Percentiles rank a stretch among this genome's conserved stretches.
These are phyloP conservation scores for Neoboletus brunneissimus DNA, from an alignment of 768 basidiomycete genomes.

Conservation along the genomic window DNA sequence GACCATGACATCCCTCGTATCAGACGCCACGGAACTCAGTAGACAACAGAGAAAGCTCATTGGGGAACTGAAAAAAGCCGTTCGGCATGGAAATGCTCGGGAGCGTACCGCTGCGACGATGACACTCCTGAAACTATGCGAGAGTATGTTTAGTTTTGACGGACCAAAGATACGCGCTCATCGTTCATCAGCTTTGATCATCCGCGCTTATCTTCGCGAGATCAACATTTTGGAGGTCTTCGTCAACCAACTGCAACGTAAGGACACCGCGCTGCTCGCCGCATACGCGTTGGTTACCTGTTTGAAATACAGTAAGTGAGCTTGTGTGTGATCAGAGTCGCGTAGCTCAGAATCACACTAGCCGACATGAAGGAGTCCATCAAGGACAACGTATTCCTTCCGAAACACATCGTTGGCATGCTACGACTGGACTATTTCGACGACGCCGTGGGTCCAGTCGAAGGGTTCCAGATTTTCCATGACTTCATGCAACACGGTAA, in stretches of 20 bases:
- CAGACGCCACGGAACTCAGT: conserved; percentile 6
- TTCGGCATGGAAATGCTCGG: not conserved
- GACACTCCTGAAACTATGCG: conserved; percentile 20
- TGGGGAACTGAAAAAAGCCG: conserved; percentile 3
- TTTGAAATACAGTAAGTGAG: conserved; percentile 15
- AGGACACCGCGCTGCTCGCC: conserved; percentile 18
- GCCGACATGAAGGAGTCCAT: conserved; percentile 15
- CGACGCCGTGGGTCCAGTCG: conserved; percentile 21
- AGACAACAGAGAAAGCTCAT: conserved; percentile 11
- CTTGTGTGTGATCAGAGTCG: not conserved
- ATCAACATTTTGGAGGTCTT: conserved; percentile 9
- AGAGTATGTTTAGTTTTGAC: conserved; percentile 8
- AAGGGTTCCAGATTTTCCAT: conserved; percentile 25
- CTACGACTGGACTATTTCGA: conserved; percentile 24
- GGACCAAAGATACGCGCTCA: not conserved
- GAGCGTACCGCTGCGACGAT: conserved; percentile 26
- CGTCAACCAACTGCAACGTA: conserved; percentile 14
- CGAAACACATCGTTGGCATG: conserved; percentile 23
- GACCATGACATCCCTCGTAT: not conserved
- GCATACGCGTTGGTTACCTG: conserved; percentile 21
- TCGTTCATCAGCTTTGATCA: not conserved
- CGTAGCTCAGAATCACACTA: not conserved
- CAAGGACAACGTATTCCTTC: conserved; percentile 5
- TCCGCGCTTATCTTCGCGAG: conserved; percentile 11
- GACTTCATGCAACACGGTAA: conserved; percentile 23